A percentile compares a stretch with the other conserved stretches of the same genome.
phyloP scores from a whole-genome alignment of 108 stramenopile species.

The Stephanodiscus minutulus region DNA sequence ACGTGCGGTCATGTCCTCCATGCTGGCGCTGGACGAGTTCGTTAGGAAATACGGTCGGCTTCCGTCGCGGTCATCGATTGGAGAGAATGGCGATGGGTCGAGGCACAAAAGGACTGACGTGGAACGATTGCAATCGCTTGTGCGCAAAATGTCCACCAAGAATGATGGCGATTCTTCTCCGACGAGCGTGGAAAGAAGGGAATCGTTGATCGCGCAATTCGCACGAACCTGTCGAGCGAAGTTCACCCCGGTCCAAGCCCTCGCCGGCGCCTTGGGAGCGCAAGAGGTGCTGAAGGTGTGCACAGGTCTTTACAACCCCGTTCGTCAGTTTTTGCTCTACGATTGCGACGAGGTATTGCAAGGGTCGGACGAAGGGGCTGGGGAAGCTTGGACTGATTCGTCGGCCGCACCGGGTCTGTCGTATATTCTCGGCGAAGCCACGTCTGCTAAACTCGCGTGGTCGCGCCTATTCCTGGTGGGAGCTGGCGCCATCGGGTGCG shows the following conservation, averaged over 20 bases:
- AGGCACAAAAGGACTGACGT: constrained; percentile 46
- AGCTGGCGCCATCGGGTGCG: constrained; percentile 99
- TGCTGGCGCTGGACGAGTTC: constrained; percentile 67
- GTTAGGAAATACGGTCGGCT: constrained; percentile 51
- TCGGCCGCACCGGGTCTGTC: constrained; percentile 23
- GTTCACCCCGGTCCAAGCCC: constrained; percentile 76
- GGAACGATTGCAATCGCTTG: constrained; percentile 38
- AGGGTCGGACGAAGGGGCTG: not conserved
- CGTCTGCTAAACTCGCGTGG: constrained; percentile 47
- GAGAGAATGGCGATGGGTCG: constrained; percentile 15
- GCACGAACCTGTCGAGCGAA: constrained; percentile 67
- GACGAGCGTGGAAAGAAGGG: constrained; percentile 20
- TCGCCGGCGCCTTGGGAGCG: constrained; percentile 81
- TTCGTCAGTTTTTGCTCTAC: constrained; percentile 84
- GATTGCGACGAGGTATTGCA: constrained; percentile 88
- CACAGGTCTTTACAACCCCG: constrained; percentile 83
- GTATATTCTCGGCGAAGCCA: constrained; percentile 64
- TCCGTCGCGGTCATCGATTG: constrained; percentile 42
- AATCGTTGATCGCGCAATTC: constrained; percentile 41
- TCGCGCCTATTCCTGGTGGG: constrained; percentile 94
- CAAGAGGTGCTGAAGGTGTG: constrained; percentile 88
- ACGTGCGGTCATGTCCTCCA: constrained; percentile 61
- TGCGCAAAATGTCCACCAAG: constrained; percentile 18
- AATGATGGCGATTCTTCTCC: not conserved
- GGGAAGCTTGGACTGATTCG: constrained; percentile 5